Conservation (phyloP, 306 rosid species). For the Cyclanthera cordifolia region DNA sequence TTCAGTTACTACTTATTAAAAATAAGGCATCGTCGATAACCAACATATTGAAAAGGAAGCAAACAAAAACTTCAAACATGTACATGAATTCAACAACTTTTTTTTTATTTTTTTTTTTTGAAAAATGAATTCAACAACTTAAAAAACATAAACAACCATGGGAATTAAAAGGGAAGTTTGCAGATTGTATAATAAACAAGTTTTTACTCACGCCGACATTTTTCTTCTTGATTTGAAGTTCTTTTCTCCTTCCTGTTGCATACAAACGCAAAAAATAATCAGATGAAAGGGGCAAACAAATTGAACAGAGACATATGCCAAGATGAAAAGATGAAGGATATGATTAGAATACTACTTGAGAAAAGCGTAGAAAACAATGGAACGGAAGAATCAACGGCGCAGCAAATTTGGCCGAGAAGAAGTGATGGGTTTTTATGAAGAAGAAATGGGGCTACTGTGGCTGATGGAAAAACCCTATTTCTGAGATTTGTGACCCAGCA, state of each 20-base stretch:
- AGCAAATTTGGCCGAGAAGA: background rate
- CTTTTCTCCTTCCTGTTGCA: constrained; percentile 2
- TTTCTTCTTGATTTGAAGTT: constrained; percentile 8
- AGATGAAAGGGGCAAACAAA: background rate
- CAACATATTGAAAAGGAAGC: background rate
- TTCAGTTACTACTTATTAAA: background rate
- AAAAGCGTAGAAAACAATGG: background rate
- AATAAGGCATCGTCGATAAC: background rate
- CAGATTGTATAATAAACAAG: background rate
- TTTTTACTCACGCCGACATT: constrained; percentile 1
- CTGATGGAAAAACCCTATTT: background rate
- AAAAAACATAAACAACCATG: background rate
- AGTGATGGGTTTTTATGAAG: background rate
- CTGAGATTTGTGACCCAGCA: too few relatives aligned
- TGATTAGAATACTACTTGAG: background rate
- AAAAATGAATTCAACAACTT: background rate
- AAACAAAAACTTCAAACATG: background rate
- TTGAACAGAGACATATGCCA: background rate
- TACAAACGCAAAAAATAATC: background rate
- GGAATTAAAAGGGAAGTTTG: background rate
- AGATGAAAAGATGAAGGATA: background rate
- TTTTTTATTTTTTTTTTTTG: too few relatives aligned
- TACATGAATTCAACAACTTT: background rate
- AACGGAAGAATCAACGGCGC: constrained; percentile 8
- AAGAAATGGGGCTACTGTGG: background rate